phyloP scores from a whole-genome alignment of 2,329 filamentous ascomycete genomes.

The Aotearoamyces nothofagi region DNA sequence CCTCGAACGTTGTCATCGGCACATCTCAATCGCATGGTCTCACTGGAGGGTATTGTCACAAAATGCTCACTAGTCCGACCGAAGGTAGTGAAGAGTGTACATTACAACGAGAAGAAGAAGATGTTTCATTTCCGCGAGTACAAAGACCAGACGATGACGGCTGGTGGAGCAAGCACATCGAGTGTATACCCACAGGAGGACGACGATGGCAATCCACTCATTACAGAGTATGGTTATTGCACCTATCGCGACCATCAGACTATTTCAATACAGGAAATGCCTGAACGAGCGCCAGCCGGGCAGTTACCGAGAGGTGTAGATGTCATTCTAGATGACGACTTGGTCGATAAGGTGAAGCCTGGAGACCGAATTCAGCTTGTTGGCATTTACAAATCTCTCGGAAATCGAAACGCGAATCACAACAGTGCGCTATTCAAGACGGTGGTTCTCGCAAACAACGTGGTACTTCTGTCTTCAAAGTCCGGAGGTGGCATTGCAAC shows the following conservation, averaged over 20 bases:
- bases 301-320: slow-evolving; percentile 92
- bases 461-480: slow-evolving; percentile 89
- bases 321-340: slow-evolving; percentile 89
- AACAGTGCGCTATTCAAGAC: slow-evolving; percentile 94
- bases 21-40: slow-evolving; percentile 93
- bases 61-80: slow-evolving; percentile 89
- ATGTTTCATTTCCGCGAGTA: slow-evolving; percentile 86
- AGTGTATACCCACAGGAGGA: slow-evolving; percentile 93
- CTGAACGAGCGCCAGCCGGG: slow-evolving; percentile 85
- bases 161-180: slow-evolving; percentile 69
- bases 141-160: slow-evolving; percentile 91
- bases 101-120: slow-evolving; percentile 79
- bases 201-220: slow-evolving; percentile 78
- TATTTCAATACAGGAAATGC: slow-evolving; percentile 98
- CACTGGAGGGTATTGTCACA: slow-evolving; percentile 92
- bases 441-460: slow-evolving; percentile 82
- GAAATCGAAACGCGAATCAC: slow-evolving; percentile 82
- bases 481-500: slow-evolving; percentile 88
- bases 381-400: slow-evolving; percentile 87
- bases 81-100: slow-evolving; percentile 96
- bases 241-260: slow-evolving; percentile 95
- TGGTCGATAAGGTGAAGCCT: slow-evolving; percentile 89
- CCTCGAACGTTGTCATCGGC: slow-evolving; percentile 79
- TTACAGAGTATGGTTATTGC: slow-evolving; percentile 92
- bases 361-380: slow-evolving; percentile 93